phyloP scores from a whole-genome alignment of 495 filamentous ascomycete species.

The Friedmanniomyces simplex region DNA sequence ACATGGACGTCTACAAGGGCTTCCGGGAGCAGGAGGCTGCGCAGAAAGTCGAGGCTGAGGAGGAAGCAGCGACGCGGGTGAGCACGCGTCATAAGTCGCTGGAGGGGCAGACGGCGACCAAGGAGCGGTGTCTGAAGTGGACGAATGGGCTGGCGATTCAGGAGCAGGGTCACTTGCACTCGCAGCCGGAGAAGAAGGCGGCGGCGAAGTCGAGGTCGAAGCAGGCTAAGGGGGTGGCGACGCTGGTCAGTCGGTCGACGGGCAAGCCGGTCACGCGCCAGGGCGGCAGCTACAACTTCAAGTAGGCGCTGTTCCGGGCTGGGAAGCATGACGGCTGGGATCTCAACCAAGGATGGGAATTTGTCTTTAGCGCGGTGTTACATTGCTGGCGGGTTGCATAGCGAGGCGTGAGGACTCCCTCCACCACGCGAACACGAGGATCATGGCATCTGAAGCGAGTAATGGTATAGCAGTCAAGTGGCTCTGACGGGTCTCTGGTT shows the following conservation, averaged over 20 bases:
- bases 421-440: neutral
- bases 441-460: neutral
- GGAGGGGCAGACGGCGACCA: constrained; percentile 40
- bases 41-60: constrained; percentile 45
- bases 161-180: constrained; percentile 73
- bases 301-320: constrained; percentile 2
- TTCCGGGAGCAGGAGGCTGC: constrained; percentile 51
- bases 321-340: neutral
- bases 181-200: constrained; percentile 56
- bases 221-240: constrained; percentile 11
- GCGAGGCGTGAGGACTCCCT: neutral
- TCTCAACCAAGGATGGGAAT: neutral
- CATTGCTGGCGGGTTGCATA: neutral
- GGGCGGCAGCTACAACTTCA: constrained; percentile 10
- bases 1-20: constrained; percentile 67
- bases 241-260: constrained; percentile 5
- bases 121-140: constrained; percentile 72
- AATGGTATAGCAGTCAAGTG: too few species aligned
- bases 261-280: constrained; percentile 19
- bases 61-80: constrained; percentile 52
- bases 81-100: constrained; percentile 66
- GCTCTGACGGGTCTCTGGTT: neutral
- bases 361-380: constrained; percentile 1
- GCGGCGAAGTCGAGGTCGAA: constrained; percentile 7
- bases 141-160: constrained; percentile 64